A percentile compares a stretch with the other conserved stretches of the same genome.
phyloP scores from a whole-genome alignment of 352 stramenopile genomes.

The Peronospora tabacina region DNA sequence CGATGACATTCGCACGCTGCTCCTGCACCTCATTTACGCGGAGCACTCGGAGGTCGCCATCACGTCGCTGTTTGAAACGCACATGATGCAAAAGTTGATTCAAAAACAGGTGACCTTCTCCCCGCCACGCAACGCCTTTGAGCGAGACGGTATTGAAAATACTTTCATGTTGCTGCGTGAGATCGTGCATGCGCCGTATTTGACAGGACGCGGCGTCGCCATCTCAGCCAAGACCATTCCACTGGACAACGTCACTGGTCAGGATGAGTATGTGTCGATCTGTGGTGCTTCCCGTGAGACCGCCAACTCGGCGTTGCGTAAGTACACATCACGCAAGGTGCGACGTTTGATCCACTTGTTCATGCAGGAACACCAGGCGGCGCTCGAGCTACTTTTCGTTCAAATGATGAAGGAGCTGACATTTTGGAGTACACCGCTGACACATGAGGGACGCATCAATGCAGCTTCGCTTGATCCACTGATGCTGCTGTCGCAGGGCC shows the following conservation, averaged over 20 bases:
- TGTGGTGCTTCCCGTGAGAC: slow-evolving; percentile 76
- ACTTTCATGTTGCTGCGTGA: slow-evolving; percentile 71
- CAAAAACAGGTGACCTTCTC: slow-evolving; percentile 68
- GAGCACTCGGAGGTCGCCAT: slow-evolving; percentile 77
- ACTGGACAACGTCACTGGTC: slow-evolving; percentile 75
- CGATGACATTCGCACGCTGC: slow-evolving; percentile 68
- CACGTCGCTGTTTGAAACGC: slow-evolving; percentile 55
- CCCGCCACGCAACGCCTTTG: slow-evolving; percentile 60
- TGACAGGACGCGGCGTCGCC: slow-evolving; percentile 67
- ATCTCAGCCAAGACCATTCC: slow-evolving; percentile 85
- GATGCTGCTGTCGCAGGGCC: slow-evolving; percentile 53
- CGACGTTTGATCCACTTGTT: slow-evolving; percentile 77
- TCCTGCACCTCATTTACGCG: slow-evolving; percentile 78
- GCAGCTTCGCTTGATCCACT: slow-evolving; percentile 57
- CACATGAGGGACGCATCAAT: slow-evolving; percentile 36
- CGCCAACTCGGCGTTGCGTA: slow-evolving; percentile 72
- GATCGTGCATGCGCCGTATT: slow-evolving; percentile 77
- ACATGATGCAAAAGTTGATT: slow-evolving; percentile 72
- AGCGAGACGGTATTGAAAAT: slow-evolving; percentile 76
- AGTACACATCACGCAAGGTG: slow-evolving; percentile 84
- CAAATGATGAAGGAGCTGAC: slow-evolving; percentile 83
- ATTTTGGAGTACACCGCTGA: slow-evolving; percentile 64
- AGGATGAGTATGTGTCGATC: slow-evolving; percentile 85
- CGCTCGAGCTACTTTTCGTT: slow-evolving; percentile 61
- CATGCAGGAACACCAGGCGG: slow-evolving; percentile 64